Base-by-base conservation (phyloP, 2,329 filamentous ascomycete genomes). In the Aureobasidium sp. region DNA sequence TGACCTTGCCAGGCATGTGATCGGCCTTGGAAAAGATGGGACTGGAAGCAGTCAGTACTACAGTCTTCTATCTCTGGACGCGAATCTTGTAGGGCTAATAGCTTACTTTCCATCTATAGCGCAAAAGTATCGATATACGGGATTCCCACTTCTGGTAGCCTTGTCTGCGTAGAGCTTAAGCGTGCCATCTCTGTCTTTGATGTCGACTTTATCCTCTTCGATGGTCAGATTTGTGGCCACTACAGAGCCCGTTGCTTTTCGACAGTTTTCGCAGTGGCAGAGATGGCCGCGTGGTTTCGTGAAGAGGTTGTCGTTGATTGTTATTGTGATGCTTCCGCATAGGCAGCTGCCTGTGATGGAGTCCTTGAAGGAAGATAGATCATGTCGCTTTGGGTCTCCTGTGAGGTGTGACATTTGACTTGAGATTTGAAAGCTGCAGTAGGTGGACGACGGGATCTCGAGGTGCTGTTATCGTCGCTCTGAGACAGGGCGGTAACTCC, bases 211-310 rank as follows among this genome's bases (percentile, higher is more conserved):
- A 29, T 76, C 73, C 45, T 72, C 71, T 59, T 77, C 74, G 25
- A 79, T 77, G 6, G 72, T 68, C 15, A 79, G 65, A 63, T 79
- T 78, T 22, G 70, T 65, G 0, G 76, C 66, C 2, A 76, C 73
- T 59, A 74, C 76, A 5, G 74, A 76, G 51, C 80, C 79, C 1
- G 79, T 73, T 0, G 77, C 73, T 67, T 81, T 82, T 45, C 79
- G 76, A 69, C 80, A 82, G 64, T 82, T 83, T 37, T 72, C 69
- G 69, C 80, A 82, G 64, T 82, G 78, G 68, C 80, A 82, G 8
- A 81, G 68, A 65, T 79, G 77, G 1, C 79, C 79, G 34, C 77
- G 70, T 7, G 73, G 73, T 37, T 71, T 71, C 12, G 71, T 73
- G 68, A 81, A 82, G 25, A 81, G 75, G 14, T 67, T 64, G 64